Conservation (phyloP, 495 filamentous ascomycete genomes). For the Penicillium herquei region DNA sequence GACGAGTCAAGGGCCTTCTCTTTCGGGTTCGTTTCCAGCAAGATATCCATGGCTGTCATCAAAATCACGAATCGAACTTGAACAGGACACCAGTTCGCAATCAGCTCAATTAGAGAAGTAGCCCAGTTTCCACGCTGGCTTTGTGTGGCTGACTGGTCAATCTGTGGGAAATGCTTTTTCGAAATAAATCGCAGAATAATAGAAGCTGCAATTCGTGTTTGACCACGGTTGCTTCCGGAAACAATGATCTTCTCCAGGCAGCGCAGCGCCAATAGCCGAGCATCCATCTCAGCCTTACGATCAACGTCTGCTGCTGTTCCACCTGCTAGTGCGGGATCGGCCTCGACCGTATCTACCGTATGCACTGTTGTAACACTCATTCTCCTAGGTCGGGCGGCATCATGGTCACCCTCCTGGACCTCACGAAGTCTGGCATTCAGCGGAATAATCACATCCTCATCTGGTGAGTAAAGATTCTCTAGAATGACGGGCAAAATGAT, state of each 20-base stretch:
- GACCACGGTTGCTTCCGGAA: conserved; percentile 66
- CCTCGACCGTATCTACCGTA: conserved; percentile 63
- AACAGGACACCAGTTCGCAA: conserved; percentile 82
- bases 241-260: conserved; percentile 78
- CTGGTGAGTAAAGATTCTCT: conserved; percentile 77
- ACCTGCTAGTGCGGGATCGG: conserved; percentile 69
- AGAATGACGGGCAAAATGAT: conserved; percentile 78
- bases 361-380: conserved; percentile 77
- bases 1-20: conserved; percentile 68
- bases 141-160: conserved; percentile 27
- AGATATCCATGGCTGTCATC: conserved; percentile 70
- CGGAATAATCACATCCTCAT: conserved; percentile 62
- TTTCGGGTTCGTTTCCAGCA: conserved; percentile 60
- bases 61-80: conserved; percentile 88
- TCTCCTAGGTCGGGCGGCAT: conserved; percentile 57
- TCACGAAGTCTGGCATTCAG: conserved; percentile 60
- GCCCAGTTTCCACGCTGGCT: conserved; percentile 64
- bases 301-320: conserved; percentile 80
- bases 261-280: conserved; percentile 77
- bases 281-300: conserved; percentile 79
- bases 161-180: conserved; percentile 45
- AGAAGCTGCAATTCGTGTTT: conserved; percentile 70
- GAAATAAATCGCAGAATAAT: conserved; percentile 70
- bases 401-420: conserved; percentile 64
- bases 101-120: conserved; percentile 71